Conservation (phyloP, 1,139 yeast genomes). For the Lodderomyces pseudojiufengensis region DNA sequence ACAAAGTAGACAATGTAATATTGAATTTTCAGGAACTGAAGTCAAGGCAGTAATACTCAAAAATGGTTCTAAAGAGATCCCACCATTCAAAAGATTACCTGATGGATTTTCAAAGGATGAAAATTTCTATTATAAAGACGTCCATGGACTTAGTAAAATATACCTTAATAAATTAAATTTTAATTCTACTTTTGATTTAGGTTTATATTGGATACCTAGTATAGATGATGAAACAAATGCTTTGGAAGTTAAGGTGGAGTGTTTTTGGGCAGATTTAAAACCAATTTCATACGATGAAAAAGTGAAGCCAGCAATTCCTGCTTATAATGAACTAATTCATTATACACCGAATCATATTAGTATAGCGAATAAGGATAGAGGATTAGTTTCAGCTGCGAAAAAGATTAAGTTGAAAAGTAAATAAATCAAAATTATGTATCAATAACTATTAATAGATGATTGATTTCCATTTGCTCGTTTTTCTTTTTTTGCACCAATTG, state of each 20-base stretch:
- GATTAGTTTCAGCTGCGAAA: constrained; percentile 54
- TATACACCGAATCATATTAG: constrained; percentile 63
- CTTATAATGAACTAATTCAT: constrained; percentile 61
- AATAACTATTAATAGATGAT: too few relatives aligned
- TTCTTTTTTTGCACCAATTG: too few relatives aligned
- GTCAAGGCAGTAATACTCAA: constrained; percentile 16
- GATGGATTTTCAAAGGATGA: constrained; percentile 55
- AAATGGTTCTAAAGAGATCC: constrained; percentile 7
- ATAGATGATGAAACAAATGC: constrained; percentile 36
- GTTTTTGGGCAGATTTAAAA: constrained; percentile 70
- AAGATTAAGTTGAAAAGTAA: constrained; percentile 14
- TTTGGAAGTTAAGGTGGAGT: constrained; percentile 55
- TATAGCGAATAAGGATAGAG: constrained; percentile 64
- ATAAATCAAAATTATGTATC: background rate
- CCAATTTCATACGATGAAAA: constrained; percentile 29
- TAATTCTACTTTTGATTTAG: constrained; percentile 55
- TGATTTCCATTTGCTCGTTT: too few relatives aligned
- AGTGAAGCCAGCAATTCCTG: constrained; percentile 50
- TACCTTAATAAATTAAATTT: constrained; percentile 64
- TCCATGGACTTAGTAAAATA: constrained; percentile 59
- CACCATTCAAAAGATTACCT: constrained; percentile 43
- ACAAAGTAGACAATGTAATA: constrained; percentile 60
- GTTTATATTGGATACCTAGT: constrained; percentile 76
- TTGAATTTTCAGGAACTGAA: constrained; percentile 37
- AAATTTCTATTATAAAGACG: constrained; percentile 49